These are phyloP conservation scores for Leccinum imitatum DNA, from an alignment of 768 basidiomycete genomes.

Conservation along the genomic window DNA sequence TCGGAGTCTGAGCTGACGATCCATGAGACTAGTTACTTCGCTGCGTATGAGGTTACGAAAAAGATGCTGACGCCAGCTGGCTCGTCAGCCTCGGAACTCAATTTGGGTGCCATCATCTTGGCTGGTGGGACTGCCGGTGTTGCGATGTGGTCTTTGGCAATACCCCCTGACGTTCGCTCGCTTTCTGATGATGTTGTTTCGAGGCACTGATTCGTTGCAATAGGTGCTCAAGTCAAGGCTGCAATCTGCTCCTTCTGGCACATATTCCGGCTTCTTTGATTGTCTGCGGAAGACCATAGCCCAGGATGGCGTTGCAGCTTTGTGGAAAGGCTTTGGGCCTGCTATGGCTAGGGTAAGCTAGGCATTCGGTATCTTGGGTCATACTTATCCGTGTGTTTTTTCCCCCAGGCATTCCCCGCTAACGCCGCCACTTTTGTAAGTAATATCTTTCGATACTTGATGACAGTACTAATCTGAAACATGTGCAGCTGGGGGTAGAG, in stretches of 20 bases:
- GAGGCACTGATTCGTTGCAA: slow-evolving; percentile 10
- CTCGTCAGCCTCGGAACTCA: slow-evolving; percentile 75
- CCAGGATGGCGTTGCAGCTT: slow-evolving; percentile 77
- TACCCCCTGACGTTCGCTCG: slow-evolving; percentile 87
- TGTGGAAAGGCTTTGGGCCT: slow-evolving; percentile 98
- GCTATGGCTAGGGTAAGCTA: slow-evolving; percentile 85
- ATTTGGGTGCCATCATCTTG: slow-evolving; percentile 81
- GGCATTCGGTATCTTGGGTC: background rate
- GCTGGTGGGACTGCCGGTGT: slow-evolving; percentile 95
- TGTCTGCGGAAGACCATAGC: slow-evolving; percentile 92
- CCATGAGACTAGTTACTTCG: slow-evolving; percentile 73
- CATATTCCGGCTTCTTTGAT: slow-evolving; percentile 93
- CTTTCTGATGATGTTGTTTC: background rate
- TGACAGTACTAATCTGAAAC: background rate
- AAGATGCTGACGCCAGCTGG: slow-evolving; percentile 79
- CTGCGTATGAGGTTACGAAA: slow-evolving; percentile 94
- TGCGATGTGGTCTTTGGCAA: slow-evolving; percentile 97
- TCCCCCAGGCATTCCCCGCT: slow-evolving; percentile 86
- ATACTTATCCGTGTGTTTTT: slow-evolving; percentile 8
- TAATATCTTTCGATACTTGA: slow-evolving; percentile 17
- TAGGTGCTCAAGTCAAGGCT: slow-evolving; percentile 95
- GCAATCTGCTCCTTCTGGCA: slow-evolving; percentile 95
- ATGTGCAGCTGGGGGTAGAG: slow-evolving; percentile 82
- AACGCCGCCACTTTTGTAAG: slow-evolving; percentile 93
- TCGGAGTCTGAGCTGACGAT: slow-evolving; percentile 7